Conservation (phyloP, 306 rosid genomes). For the Ochetophila trinervis region DNA sequence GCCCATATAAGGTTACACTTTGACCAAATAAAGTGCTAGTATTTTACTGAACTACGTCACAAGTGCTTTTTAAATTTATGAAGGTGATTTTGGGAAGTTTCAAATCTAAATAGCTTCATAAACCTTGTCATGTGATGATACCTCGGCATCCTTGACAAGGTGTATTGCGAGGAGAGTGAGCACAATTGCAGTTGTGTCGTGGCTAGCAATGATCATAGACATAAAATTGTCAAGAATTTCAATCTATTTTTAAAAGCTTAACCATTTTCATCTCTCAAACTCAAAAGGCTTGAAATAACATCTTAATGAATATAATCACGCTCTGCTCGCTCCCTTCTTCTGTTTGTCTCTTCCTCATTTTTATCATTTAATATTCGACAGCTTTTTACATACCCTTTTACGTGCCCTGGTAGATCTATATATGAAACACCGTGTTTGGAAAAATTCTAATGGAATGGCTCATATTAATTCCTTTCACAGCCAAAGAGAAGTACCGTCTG, state of each 20-base stretch:
- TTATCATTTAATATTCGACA: not conserved
- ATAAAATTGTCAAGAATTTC: constrained; percentile 18
- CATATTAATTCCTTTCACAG: constrained; percentile 6
- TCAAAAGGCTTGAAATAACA: constrained; percentile 1
- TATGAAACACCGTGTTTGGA: constrained; percentile 7
- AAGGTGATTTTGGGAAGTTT: too few relatives aligned
- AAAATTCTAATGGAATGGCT: constrained; percentile 7
- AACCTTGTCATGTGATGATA: constrained; percentile 9
- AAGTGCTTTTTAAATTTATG: too few relatives aligned
- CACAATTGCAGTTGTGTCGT: constrained; percentile 16
- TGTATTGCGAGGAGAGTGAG: constrained; percentile 11
- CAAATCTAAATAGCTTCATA: not conserved
- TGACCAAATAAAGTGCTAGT: too few relatives aligned
- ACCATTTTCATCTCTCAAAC: constrained; percentile 15
- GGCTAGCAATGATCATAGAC: constrained; percentile 8
- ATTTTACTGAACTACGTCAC: too few relatives aligned
- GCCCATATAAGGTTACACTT: too few relatives aligned
- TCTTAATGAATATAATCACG: not conserved
- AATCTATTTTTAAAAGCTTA: constrained; percentile 1
- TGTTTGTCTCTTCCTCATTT: not conserved
- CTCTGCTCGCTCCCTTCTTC: not conserved
- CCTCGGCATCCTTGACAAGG: constrained; percentile 3
- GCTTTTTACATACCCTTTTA: not conserved
- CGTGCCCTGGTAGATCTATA: constrained; percentile 14
- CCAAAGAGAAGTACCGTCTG: constrained; percentile 11